These are phyloP conservation scores for Whalleya microplaca DNA, from an alignment of 2,329 filamentous ascomycete species.

Conservation along the genomic window DNA sequence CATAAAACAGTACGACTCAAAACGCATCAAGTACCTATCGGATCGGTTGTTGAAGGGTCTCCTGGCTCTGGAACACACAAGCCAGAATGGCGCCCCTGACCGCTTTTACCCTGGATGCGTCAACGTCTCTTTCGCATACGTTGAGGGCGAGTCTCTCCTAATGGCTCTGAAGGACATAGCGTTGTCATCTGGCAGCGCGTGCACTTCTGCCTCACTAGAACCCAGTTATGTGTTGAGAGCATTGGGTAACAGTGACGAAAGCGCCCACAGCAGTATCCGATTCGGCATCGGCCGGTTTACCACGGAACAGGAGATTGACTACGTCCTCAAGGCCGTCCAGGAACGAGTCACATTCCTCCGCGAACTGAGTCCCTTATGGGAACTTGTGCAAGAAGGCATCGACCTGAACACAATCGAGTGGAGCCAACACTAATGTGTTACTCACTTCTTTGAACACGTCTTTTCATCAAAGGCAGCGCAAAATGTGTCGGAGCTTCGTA, in stretches of 20 bases:
- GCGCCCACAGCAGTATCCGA: conserved; percentile 94
- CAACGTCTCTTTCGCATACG: conserved; percentile 97
- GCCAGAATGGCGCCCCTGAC: conserved; percentile 81
- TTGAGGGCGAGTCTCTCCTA: conserved; percentile 94
- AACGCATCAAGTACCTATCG: conserved; percentile 81
- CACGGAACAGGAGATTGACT: conserved; percentile 93
- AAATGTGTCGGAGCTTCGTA: background rate
- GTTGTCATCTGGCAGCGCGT: conserved; percentile 92
- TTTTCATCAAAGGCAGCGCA: background rate
- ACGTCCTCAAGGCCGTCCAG: conserved; percentile 90
- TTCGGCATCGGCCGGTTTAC: conserved; percentile 98
- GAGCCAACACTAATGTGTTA: conserved; percentile 79
- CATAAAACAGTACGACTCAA: conserved; percentile 77
- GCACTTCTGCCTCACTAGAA: conserved; percentile 94
- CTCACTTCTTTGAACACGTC: background rate
- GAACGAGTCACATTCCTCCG: conserved; percentile 91
- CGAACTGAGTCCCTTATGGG: conserved; percentile 95
- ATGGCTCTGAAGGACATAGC: conserved; percentile 99
- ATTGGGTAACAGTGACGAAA: conserved; percentile 95
- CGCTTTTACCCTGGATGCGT: conserved; percentile 95
- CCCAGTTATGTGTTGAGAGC: conserved; percentile 95
- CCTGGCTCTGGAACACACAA: conserved; percentile 87
- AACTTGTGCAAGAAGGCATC: conserved; percentile 94
- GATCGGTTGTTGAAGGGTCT: conserved; percentile 83
- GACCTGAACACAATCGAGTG: conserved; percentile 97